Evolutionary conservation across 1,284 basidiomycete genomes (phyloP).

Genomic region (Ceratobasidium sp.): DNA sequence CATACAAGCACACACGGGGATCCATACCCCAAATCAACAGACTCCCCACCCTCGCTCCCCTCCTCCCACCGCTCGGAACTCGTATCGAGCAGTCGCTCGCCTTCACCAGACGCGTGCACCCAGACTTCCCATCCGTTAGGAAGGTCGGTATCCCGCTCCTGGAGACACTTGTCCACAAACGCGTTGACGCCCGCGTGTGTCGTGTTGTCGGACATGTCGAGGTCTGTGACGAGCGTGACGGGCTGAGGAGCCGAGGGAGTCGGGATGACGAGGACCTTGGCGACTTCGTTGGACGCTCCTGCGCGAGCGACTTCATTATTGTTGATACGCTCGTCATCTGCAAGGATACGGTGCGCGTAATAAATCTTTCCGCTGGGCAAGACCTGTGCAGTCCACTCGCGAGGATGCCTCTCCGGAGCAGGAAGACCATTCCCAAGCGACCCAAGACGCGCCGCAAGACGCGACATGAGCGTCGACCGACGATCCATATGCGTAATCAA

Average conservation of each 20-base stretch:
- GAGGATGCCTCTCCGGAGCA: slow-evolving; percentile 29
- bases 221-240: slow-evolving; percentile 39
- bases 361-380: slow-evolving; percentile 37
- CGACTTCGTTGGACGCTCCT: not conserved
- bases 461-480: slow-evolving; percentile 39
- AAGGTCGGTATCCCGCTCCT: slow-evolving; percentile 33
- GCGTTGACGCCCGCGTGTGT: slow-evolving; percentile 36
- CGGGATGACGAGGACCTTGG: slow-evolving; percentile 37
- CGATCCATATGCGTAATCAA: slow-evolving; percentile 39
- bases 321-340: not conserved
- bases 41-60: slow-evolving; percentile 20
- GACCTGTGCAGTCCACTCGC: slow-evolving; percentile 35
- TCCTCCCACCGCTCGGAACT: slow-evolving; percentile 29
- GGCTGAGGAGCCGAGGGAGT: slow-evolving; percentile 38
- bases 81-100: slow-evolving; percentile 18
- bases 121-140: slow-evolving; percentile 40
- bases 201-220: slow-evolving; percentile 35
- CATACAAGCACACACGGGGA: slow-evolving; percentile 27
- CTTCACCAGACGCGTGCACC: slow-evolving; percentile 27
- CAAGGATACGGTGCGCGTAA: slow-evolving; percentile 23
- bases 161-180: slow-evolving; percentile 40
- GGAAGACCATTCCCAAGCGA: slow-evolving; percentile 22
- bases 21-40: slow-evolving; percentile 34
- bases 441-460: slow-evolving; percentile 34
- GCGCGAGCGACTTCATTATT: slow-evolving; percentile 1